Conservation (phyloP, 305 asterid genomes). For the Fraxinus latifolia region DNA sequence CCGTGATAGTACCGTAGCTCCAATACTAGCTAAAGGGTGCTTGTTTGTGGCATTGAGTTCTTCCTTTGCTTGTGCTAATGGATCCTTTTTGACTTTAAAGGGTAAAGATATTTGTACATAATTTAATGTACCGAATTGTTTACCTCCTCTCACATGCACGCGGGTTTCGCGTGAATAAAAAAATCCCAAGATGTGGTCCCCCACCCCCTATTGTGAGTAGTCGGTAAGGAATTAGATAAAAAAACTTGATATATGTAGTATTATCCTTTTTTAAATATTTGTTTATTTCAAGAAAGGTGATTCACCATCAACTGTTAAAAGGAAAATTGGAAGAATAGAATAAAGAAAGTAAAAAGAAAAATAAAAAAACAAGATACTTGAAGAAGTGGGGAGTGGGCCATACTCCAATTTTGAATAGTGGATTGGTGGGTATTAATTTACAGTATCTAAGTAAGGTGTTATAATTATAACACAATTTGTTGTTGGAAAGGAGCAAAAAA, state of each 20-base stretch:
- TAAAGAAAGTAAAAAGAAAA: background rate
- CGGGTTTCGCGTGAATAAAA: too few relatives aligned
- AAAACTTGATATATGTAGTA: too few relatives aligned
- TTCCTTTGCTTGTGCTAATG: background rate
- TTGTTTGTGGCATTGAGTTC: background rate
- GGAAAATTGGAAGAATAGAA: background rate
- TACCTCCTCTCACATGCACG: too few relatives aligned
- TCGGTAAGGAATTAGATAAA: too few relatives aligned
- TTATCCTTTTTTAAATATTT: background rate
- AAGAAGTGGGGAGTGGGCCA: background rate
- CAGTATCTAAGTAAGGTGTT: background rate
- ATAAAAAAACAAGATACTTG: background rate
- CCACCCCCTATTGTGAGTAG: too few relatives aligned
- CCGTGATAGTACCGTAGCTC: background rate
- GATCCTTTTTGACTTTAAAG: background rate
- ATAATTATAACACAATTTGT: background rate
- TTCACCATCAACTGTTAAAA: background rate
- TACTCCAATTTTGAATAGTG: background rate
- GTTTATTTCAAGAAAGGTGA: background rate
- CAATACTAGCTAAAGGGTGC: background rate
- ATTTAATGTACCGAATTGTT: too few relatives aligned
- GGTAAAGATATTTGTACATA: too few relatives aligned
- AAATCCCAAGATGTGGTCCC: too few relatives aligned
- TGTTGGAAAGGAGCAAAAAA: constrained; percentile 25
- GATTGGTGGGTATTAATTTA: background rate